Evolutionary conservation across 106 monocot genomes (phyloP), one percentile per base, ranked within the genome.

Genomic region (Chionographis japonica): DNA sequence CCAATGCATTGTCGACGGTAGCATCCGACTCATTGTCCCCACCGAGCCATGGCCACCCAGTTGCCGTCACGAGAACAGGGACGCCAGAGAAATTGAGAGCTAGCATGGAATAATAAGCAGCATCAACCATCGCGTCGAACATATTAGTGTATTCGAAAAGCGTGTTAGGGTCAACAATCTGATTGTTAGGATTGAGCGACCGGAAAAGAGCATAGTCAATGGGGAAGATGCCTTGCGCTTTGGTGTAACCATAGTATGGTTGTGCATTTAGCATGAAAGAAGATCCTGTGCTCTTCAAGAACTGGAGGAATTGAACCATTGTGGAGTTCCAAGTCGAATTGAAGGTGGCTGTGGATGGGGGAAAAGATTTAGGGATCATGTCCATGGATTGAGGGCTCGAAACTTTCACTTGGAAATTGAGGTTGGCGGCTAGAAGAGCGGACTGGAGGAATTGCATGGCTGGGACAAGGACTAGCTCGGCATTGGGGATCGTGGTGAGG

Each of bases 121-220:
- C 86, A 86, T 95, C 95, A 42, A 95, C 84, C 91, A 95, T 91
- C 0, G 86, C 83, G 80, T 88, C 95, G 64, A 95, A 91, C 95
- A 95, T 91, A 62, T 88, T 95, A 12, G 72, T 81, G 54, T 95
- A 95, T 52, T 74, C 50, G 10, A 67, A 76, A 54, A 81, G 68
- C 41, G 95, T 95, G 56, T 95, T 95, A 9, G 95, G 88, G 68
- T 91, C 95, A 17, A 82, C 81, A 56, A 91, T 84, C 76, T 80
- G 79, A 52, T 78, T 91, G 51, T 78, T 71, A 3, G 86, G 88
- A 60, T 64, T 77, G 4, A 81, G 73, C 11, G 85, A 61, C 10
- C 72, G 76, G 54, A 95, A 95, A 62, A 95, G 81, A 14, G 95
- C 91, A 61, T 78, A 95, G 17, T 91, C 88, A 37, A 95, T 55